Base-by-base conservation (phyloP, 1,284 basidiomycete species). In the Malassezia furfur region DNA sequence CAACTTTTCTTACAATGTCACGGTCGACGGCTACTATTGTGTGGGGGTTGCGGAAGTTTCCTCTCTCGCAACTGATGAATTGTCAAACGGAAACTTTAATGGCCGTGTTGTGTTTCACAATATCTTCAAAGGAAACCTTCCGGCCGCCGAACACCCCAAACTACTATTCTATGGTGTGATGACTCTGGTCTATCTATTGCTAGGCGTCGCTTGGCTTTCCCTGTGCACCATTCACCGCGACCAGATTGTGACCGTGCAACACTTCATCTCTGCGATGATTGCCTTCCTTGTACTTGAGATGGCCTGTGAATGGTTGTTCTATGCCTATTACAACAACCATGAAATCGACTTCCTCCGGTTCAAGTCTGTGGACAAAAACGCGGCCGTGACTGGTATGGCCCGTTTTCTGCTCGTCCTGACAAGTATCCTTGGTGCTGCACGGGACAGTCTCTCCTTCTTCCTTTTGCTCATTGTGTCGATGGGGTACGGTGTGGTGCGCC, bases 111-210 rank as follows among this genome's bases (percentile, higher is more conserved):
- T 85, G 43, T 98, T 96, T 80, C 81, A 82, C 66, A 96, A 96
- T 76, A 83, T 80, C 2, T 96, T 96, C 74, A 78, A 86, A 36
- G 93, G 93, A 35, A 83, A 88, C 74, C 80, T 99, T 17, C 83
- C 93, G 3, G 91, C 91, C 3, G 82, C 87, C 2, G 93, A 99
- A 75, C 94, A 96, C 74, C 93, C 93, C n/a, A 99, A 98, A 82
- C 87, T 96, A 68, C 60, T 91, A 88, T 96, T 96, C 76, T 96
- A 96, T 78, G 82, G 87, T 51, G 74, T 78, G 21, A 84, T 96
- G 80, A 86, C 87, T 67, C 68, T 89, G 34, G 78, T 86, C 15
- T 96, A 96, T 75, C 70, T 81, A 46, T 72, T 79, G 0, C 77
- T 91, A 44, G 88, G 82, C 15, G 77, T 77, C 9, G 81, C 77